phyloP scores from a whole-genome alignment of 805 yeast genomes.

The Kodamaea neixiangensis region DNA sequence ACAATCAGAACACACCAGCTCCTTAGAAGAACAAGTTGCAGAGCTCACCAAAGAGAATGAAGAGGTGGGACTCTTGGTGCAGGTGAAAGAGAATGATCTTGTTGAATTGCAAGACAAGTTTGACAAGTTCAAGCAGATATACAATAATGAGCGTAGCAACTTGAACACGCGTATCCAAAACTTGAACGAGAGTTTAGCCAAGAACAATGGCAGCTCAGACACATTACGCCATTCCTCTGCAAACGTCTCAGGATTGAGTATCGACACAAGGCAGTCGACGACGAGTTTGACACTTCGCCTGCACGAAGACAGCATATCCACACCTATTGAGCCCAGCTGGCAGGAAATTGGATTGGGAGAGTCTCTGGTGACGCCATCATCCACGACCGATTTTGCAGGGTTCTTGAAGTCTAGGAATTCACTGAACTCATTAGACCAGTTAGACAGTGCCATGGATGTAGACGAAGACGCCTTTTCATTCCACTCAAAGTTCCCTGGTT shows the following conservation, averaged over 20 bases:
- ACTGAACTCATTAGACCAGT: slow-evolving; percentile 6
- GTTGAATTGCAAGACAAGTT: slow-evolving; percentile 30
- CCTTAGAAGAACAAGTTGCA: slow-evolving; percentile 15
- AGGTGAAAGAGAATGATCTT: slow-evolving; percentile 24
- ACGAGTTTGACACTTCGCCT: slow-evolving; percentile 1
- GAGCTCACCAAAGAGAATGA: slow-evolving; percentile 21
- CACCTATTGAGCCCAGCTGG: slow-evolving; percentile 7
- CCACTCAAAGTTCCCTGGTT: background rate
- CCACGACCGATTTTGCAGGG: background rate
- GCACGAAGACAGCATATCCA: background rate
- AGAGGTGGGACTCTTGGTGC: slow-evolving; percentile 21
- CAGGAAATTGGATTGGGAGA: slow-evolving; percentile 45
- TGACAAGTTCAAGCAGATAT: slow-evolving; percentile 34
- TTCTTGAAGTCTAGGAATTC: slow-evolving; percentile 16
- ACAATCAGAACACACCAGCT: background rate
- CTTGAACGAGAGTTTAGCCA: slow-evolving; percentile 22
- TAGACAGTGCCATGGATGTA: background rate
- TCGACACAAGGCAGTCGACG: slow-evolving; percentile 16
- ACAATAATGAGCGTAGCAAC: slow-evolving; percentile 30
- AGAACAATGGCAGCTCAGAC: background rate
- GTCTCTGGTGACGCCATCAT: slow-evolving; percentile 40
- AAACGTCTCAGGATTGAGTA: slow-evolving; percentile 12
- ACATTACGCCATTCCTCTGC: background rate
- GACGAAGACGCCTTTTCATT: slow-evolving; percentile 1
- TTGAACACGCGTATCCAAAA: slow-evolving; percentile 28